Base-by-base conservation (phyloP, 2,329 filamentous ascomycete species). In the Paecilomyces niveus region DNA sequence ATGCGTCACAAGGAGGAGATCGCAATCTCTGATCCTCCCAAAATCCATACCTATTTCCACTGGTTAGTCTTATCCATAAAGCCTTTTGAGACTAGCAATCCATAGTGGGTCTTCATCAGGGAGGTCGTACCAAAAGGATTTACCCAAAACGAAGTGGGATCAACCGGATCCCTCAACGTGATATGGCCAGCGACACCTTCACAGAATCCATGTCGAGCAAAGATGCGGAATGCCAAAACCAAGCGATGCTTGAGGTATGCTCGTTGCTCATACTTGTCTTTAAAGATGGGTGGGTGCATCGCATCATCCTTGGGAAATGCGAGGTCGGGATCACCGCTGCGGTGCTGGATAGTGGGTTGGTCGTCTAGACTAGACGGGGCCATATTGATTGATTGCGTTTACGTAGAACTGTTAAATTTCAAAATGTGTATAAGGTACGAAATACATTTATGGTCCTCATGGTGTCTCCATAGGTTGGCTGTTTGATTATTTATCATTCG, bases 161-260 rank as follows among this genome's bases (percentile, higher is more conserved):
- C 45, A 18, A 55, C 45, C 13, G 54, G 54, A 31, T 55, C 58
- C 10, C 62, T 56, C 24, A 78, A 61, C 53, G 75, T 78, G 58
- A 81, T 80, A 64, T 81, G 78, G 1, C 79, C 79, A 39, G 76
- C 77, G 57, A 74, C 70, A 1, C 79, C 78, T 60, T 81, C 79
- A 33, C 76, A 68, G 61, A 73, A 81, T 7, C 79, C 78, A 53
- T 76, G 64, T 33, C 78, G 75, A 0, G 76, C 74, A 67, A 81
- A 81, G 6, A 80, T 74, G 26, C 80, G 73, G 59, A 81, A 81
- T 0, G 80, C 78, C 4, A 73, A 71, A 0, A 75, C 79, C 66
- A 81, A 73, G 53, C 80, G 73, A 15, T 80, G 69, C 52, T 74
- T 74, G 56, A 70, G 67, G 59, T 72, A 74, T 55, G 68, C 67